phyloP scores from a whole-genome alignment of 164 flowering plant species.

The Stephania cephalantha region DNA sequence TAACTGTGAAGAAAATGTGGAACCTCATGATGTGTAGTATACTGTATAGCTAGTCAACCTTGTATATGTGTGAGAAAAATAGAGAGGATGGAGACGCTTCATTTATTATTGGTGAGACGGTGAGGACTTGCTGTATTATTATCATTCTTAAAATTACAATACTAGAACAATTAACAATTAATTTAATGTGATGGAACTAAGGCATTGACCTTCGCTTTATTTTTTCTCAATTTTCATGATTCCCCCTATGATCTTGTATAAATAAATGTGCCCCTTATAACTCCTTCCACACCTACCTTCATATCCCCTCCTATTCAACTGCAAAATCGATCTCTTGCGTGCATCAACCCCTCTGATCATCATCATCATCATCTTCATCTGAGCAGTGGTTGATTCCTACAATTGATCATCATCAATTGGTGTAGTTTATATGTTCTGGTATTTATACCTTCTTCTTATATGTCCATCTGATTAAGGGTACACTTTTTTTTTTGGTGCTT shows the following conservation, averaged over 20 bases:
- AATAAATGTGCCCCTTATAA: neutral
- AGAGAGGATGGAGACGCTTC: neutral
- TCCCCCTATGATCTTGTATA: neutral
- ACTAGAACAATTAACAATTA: neutral
- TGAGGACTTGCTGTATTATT: neutral
- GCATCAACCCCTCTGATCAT: neutral
- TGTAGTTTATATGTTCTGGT: neutral
- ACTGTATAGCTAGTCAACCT: neutral
- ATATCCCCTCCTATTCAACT: neutral
- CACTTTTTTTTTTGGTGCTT: neutral
- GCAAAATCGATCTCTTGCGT: neutral
- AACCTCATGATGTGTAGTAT: neutral
- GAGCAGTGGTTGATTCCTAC: neutral
- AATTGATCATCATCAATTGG: neutral
- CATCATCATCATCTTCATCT: neutral
- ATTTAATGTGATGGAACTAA: neutral
- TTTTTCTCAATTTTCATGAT: neutral
- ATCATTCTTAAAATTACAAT: neutral
- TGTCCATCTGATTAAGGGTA: neutral
- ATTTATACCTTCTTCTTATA: neutral
- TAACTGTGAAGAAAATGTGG: neutral
- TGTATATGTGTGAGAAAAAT: neutral
- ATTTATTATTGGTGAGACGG: neutral
- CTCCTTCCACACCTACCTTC: neutral
- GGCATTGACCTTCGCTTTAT: constrained; percentile 10